A percentile compares a stretch with the other conserved stretches of the same genome.
Conservation (phyloP, 768 basidiomycete genomes). For the Agrocybe praecox region DNA sequence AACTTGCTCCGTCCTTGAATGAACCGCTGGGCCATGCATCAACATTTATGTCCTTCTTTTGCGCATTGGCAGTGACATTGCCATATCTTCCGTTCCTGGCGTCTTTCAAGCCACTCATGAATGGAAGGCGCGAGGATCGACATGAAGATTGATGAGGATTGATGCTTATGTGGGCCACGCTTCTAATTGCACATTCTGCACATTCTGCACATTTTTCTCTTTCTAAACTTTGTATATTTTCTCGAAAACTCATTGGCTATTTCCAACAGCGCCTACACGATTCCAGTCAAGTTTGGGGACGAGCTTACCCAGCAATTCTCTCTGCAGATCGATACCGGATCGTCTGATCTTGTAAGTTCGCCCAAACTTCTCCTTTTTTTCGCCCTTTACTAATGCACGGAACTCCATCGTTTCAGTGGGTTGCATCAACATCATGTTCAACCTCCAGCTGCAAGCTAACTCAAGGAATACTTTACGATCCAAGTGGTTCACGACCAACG, state of each 20-base stretch:
- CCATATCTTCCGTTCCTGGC: not conserved
- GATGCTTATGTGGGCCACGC: not conserved
- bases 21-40: no score
- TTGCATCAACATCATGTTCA: conserved; percentile 68
- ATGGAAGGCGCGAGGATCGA: not conserved
- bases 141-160: not conserved
- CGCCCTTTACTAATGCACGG: not conserved
- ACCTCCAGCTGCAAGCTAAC: conserved; percentile 51
- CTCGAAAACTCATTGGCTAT: not conserved
- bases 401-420: conserved; percentile 54
- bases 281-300: conserved; percentile 58
- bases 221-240: not conserved
- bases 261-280: conserved; percentile 58
- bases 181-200: not conserved
- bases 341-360: conserved; percentile 70
- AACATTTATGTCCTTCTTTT: not conserved
- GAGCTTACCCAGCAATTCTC: conserved; percentile 43
- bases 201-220: not conserved
- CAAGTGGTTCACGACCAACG: conserved; percentile 47
- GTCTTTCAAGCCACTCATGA: not conserved
- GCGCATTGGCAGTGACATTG: not conserved
- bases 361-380: not conserved
- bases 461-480: conserved; percentile 56
- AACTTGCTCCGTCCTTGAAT: no score
- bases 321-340: conserved; percentile 81